Evolutionary conservation across 768 basidiomycete genomes (phyloP).

Genomic region (Gelatoporia subvermispora): DNA sequence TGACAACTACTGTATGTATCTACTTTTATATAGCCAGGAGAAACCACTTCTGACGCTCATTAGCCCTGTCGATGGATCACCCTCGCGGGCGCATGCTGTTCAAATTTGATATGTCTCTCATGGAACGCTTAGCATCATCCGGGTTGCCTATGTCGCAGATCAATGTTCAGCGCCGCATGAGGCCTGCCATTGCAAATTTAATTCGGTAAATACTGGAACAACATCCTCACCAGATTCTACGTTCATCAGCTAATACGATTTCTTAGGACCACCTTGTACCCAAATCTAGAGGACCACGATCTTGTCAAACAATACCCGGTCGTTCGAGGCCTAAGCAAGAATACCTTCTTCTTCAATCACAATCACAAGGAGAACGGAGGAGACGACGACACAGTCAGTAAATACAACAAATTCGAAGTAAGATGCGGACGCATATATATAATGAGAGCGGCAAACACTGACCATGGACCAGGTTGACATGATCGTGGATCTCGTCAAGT

Average conservation of each 20-base stretch:
- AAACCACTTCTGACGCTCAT: background rate
- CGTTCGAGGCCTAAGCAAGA: constrained; percentile 59
- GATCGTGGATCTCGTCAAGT: constrained; percentile 48
- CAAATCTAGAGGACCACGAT: constrained; percentile 51
- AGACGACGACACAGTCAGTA: constrained; percentile 55
- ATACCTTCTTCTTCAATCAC: constrained; percentile 68
- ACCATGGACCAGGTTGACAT: constrained; percentile 26
- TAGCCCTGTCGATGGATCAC: constrained; percentile 69
- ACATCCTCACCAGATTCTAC: no score
- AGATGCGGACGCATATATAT: background rate
- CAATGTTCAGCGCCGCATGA: constrained; percentile 72
- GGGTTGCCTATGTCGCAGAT: constrained; percentile 66
- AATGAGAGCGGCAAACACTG: no score
- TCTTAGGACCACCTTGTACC: constrained; percentile 56
- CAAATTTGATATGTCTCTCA: constrained; percentile 60
- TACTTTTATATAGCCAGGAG: background rate
- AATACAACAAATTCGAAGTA: constrained; percentile 67
- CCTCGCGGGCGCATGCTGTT: constrained; percentile 47
- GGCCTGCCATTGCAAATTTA: constrained; percentile 60
- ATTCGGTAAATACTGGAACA: constrained; percentile 37
- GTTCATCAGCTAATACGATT: no score
- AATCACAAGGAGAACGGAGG: constrained; percentile 54
- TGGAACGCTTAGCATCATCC: constrained; percentile 61
- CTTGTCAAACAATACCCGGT: constrained; percentile 45
- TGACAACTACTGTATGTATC: constrained; percentile 51